phyloP scores from a whole-genome alignment of 768 basidiomycete species.

The Leccinum imitatum region DNA sequence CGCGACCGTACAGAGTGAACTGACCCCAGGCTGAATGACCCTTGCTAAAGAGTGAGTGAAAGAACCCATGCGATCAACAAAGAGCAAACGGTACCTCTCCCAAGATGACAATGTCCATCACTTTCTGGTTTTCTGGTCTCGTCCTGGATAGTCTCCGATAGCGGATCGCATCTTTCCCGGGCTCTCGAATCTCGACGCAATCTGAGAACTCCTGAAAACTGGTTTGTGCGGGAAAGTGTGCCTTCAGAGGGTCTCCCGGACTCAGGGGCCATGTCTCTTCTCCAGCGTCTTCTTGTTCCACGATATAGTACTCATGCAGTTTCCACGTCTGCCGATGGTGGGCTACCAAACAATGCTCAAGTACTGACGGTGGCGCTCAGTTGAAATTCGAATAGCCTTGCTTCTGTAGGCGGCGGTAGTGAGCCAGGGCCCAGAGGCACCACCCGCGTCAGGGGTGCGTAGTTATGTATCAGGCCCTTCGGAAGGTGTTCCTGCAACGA shows the following conservation, averaged over 20 bases:
- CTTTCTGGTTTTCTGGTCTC: conserved; percentile 31
- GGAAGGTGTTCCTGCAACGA: no score
- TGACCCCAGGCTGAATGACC: conserved; percentile 93
- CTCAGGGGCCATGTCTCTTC: conserved; percentile 38
- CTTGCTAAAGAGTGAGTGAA: conserved; percentile 36
- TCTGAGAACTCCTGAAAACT: conserved; percentile 47
- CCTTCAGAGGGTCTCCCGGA: conserved; percentile 60
- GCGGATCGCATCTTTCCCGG: conserved; percentile 32
- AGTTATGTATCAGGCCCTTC: no score
- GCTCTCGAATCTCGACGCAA: conserved; percentile 49
- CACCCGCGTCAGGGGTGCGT: no score
- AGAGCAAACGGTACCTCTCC: conserved; percentile 56
- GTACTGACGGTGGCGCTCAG: conserved; percentile 54
- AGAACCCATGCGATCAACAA: neutral
- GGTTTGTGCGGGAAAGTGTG: conserved; percentile 57
- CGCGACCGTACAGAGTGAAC: conserved; percentile 74
- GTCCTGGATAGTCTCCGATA: conserved; percentile 30
- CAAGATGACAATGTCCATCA: conserved; percentile 61
- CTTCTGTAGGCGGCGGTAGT: no score
- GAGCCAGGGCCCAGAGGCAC: no score
- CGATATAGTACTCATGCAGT: conserved; percentile 71
- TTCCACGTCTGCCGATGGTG: conserved; percentile 92
- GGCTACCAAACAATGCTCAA: conserved; percentile 76
- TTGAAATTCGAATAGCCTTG: no score
- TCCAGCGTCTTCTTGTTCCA: conserved; percentile 27